These are phyloP conservation scores for Candida awuae DNA, from an alignment of 805 yeast species.

Conservation along the genomic window DNA sequence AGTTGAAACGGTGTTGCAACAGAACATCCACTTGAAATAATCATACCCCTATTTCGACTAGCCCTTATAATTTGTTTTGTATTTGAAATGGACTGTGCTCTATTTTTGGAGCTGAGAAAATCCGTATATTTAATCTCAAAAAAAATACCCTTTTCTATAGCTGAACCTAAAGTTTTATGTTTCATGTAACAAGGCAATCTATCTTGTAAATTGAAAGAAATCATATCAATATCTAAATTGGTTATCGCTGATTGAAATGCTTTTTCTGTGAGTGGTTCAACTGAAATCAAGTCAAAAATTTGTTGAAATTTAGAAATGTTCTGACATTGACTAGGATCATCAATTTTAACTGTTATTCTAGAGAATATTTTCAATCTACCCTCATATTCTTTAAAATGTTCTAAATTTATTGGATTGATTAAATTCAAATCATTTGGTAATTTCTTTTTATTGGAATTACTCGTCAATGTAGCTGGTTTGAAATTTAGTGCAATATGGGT, in stretches of 20 bases:
- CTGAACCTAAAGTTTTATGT: constrained; percentile 79
- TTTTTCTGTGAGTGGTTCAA: constrained; percentile 73
- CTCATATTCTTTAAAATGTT: constrained; percentile 30
- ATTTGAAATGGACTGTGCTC: constrained; percentile 64
- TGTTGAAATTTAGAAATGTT: constrained; percentile 37
- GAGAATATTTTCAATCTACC: constrained; percentile 44
- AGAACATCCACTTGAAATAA: constrained; percentile 70
- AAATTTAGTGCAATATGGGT: constrained; percentile 72
- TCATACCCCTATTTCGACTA: constrained; percentile 69
- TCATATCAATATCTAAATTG: constrained; percentile 70
- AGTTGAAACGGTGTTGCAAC: constrained; percentile 38
- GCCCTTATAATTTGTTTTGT: constrained; percentile 71
- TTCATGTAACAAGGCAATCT: constrained; percentile 70
- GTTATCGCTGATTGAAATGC: constrained; percentile 69
- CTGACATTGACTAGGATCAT: constrained; percentile 72
- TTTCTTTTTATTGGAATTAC: constrained; percentile 41
- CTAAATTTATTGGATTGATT: constrained; percentile 36
- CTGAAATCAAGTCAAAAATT: constrained; percentile 71
- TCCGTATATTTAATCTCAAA: constrained; percentile 70
- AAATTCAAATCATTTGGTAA: constrained; percentile 39
- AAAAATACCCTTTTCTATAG: constrained; percentile 71
- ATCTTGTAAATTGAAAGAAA: constrained; percentile 59
- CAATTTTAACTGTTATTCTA: constrained; percentile 67
- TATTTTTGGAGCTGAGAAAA: constrained; percentile 32
- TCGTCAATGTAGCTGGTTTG: constrained; percentile 13